phyloP scores from a whole-genome alignment of 345 rosid species.

The Euphorbia pulcherrima region DNA sequence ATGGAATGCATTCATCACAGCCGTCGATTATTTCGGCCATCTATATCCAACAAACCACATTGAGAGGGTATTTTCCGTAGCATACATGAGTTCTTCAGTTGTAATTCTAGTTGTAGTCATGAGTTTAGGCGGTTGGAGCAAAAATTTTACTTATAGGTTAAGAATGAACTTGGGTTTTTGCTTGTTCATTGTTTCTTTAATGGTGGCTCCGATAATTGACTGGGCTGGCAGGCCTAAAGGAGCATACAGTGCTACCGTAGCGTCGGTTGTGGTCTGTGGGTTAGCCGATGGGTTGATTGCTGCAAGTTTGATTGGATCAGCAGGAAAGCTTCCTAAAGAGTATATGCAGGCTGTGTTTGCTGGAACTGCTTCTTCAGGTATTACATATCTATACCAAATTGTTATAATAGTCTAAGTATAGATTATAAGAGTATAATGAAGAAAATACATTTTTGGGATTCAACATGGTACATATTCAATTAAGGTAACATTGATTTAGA shows the following conservation, averaged over 20 bases:
- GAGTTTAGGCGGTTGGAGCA: slow-evolving; percentile 52
- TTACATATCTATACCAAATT: not conserved
- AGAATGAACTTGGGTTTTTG: slow-evolving; percentile 81
- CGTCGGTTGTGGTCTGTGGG: slow-evolving; percentile 70
- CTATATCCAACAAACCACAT: slow-evolving; percentile 67
- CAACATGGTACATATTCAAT: not conserved
- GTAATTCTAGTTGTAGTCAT: slow-evolving; percentile 56
- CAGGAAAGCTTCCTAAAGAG: slow-evolving; percentile 78
- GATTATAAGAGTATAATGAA: not conserved
- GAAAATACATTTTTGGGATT: not conserved
- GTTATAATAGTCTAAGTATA: not conserved
- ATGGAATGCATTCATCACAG: slow-evolving; percentile 91
- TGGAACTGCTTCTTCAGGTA: slow-evolving; percentile 96
- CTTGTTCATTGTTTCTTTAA: slow-evolving; percentile 60
- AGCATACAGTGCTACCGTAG: slow-evolving; percentile 48
- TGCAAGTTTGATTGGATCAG: slow-evolving; percentile 81
- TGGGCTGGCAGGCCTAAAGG: slow-evolving; percentile 40
- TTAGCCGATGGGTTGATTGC: slow-evolving; percentile 83
- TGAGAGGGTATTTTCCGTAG: slow-evolving; percentile 82
- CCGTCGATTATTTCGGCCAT: slow-evolving; percentile 71
- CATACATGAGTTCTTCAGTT: slow-evolving; percentile 79
- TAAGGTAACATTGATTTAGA: too few relatives aligned
- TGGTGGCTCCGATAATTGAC: slow-evolving; percentile 67
- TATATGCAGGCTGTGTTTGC: slow-evolving; percentile 97
- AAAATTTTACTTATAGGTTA: slow-evolving; percentile 47